A percentile compares a stretch with the other conserved stretches of the same genome.
These are phyloP conservation scores for Leishmania tarentolae DNA, from an alignment of 208 protist genomes.

Conservation along the genomic window DNA sequence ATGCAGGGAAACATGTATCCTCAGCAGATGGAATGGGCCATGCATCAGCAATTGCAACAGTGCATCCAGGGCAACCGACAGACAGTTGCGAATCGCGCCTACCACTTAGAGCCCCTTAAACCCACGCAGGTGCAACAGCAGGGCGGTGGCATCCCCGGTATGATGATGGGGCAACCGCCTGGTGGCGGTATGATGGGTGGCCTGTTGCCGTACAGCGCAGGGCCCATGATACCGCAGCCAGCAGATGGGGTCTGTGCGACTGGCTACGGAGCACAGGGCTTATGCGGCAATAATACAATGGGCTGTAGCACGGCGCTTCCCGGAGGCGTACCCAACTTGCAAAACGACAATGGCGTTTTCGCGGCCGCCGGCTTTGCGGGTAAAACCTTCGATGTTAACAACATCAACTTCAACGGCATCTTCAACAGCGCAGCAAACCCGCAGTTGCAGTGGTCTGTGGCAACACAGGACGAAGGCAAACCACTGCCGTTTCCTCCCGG, in stretches of 20 bases:
- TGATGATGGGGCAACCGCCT: conserved; percentile 22
- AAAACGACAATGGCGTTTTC: background rate
- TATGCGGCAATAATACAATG: background rate
- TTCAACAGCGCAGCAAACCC: conserved; percentile 17
- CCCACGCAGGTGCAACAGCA: conserved; percentile 5
- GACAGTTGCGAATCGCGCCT: conserved; percentile 19
- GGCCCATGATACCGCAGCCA: conserved; percentile 2
- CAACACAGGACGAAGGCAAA: conserved; percentile 29
- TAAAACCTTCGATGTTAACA: conserved; percentile 14
- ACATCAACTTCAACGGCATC: conserved; percentile 32
- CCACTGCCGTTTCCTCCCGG: conserved; percentile 51
- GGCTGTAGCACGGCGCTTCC: conserved; percentile 8
- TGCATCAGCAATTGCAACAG: conserved; percentile 22
- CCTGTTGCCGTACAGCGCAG: conserved; percentile 5
- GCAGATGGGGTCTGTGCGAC: background rate
- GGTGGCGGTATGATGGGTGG: conserved; percentile 10
- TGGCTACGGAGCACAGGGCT: background rate
- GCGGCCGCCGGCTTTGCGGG: background rate
- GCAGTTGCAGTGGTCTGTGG: conserved; percentile 15
- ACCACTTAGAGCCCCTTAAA: conserved; percentile 41
- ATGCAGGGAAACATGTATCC: conserved; percentile 22
- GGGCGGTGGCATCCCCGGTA: background rate
- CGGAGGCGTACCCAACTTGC: background rate
- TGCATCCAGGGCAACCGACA: conserved; percentile 8
- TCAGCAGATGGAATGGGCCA: conserved; percentile 30